Base-by-base conservation (phyloP, 2,329 filamentous ascomycete species). In the Chaetomium sp. region DNA sequence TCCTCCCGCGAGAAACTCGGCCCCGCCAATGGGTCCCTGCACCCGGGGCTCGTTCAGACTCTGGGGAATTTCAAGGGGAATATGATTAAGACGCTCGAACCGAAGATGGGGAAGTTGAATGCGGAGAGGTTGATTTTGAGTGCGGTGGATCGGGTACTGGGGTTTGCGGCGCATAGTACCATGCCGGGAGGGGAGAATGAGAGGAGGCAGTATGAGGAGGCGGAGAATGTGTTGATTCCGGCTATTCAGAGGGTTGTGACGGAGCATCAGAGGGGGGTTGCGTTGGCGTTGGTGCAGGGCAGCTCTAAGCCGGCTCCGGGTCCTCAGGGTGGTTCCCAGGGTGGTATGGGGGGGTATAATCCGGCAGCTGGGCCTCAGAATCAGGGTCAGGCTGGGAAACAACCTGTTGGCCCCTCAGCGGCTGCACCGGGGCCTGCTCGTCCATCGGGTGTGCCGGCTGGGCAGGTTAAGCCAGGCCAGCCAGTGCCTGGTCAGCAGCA, bases 121-220 rank as follows among this genome's bases (percentile, higher is more conserved):
- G 73, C 76, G 10, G 76, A 79, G 60, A 71, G 72, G 9, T 68
- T 80, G 37, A 69, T 78, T 0, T 64, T 80, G 36, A 79, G 76
- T 2, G 76, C 77, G 10, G 76, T 79, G 47, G 74, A 79, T 58
- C 76, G 76, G 27, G 75, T 76, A 2, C 67, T 80, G 6, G 77
- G 76, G 2, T 70, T 80, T 14, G 72, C 75, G 3, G 70, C 74
- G 37, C 69, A 70, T 4, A 78, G 74, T 58, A 65, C 67, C 38
- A 65, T 70, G 59, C 64, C 62, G 9, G 61, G 57, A 10, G 55
- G 58, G 34, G 68, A 68, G 36, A 47, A 54, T 0, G 64, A 69
- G 54, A 66, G 59, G 50, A 60, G 60, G 27, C 64, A 69, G 59
- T 66, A 67, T 36, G 65, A 61, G 32, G 62, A 64, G 9, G 66